A percentile compares a stretch with the other conserved stretches of the same genome.
These are phyloP conservation scores for Diplotaxis tenuifolia DNA, from an alignment of 345 rosid genomes.

Conservation along the genomic window DNA sequence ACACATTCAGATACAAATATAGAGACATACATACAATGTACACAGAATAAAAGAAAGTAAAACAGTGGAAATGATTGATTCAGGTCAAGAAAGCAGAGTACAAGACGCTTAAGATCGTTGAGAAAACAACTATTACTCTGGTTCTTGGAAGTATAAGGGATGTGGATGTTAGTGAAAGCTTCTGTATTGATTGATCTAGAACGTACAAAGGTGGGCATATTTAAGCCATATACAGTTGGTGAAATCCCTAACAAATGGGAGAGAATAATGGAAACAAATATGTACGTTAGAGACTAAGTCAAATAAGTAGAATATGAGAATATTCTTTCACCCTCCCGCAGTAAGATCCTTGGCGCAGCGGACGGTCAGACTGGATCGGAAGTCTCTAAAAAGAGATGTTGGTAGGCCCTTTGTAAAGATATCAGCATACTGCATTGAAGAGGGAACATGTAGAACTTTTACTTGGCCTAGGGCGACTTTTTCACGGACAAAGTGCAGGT, in stretches of 20 bases:
- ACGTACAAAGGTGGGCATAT: too few species aligned
- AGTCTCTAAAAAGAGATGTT: too few species aligned
- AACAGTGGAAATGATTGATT: slow-evolving; percentile 39
- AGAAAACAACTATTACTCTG: slow-evolving; percentile 27
- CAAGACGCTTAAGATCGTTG: slow-evolving; percentile 34
- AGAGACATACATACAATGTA: not conserved
- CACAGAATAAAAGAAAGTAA: not conserved
- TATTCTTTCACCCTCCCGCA: too few species aligned
- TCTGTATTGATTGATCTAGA: too few species aligned
- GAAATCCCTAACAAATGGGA: too few species aligned
- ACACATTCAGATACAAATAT: not conserved
- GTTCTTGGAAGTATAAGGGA: slow-evolving; percentile 44
- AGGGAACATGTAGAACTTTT: not conserved
- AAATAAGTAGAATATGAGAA: too few species aligned
- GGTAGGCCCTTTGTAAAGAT: not conserved
- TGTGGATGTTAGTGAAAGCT: too few species aligned
- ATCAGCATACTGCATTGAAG: not conserved
- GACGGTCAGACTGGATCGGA: not conserved
- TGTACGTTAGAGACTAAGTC: too few species aligned
- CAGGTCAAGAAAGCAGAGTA: slow-evolving; percentile 63
- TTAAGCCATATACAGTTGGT: too few species aligned
- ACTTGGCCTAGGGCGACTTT: not conserved
- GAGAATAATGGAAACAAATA: too few species aligned
- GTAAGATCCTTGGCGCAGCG: not conserved
- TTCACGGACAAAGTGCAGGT: too few species aligned